Evolutionary conservation across 306 rosid genomes (phyloP), one percentile per base, ranked within the genome.

Genomic region (Neltuma alba): DNA sequence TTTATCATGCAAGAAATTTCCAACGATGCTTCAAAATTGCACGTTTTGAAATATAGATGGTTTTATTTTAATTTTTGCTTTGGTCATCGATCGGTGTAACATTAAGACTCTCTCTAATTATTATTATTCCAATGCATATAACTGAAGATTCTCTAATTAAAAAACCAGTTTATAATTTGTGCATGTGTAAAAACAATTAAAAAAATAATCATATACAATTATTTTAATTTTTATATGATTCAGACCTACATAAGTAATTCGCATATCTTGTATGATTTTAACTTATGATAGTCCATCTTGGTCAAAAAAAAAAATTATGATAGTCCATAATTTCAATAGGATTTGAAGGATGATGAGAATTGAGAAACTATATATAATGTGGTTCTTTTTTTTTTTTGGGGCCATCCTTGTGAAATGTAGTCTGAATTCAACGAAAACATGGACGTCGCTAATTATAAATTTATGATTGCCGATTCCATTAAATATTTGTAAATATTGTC

Each of bases 81-180:
- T 3, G 77, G 48, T 34, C 65, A 52, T 37, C 27, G 21, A 52
- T 54, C 4, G 8, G 34, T 72, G 47, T 14, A 52, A 52, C 21
- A n/a, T 73, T 54, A 52, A 54, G 34, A 45, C 77, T 34, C 10
- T 55, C 77, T 74, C 77, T 25, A 34, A 48, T n/a, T 11, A 72
- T 48, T 33, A 50, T 70, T 20, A 37, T 37, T n/a, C 3, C 12
- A 1, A 0, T 50, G 62, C 30, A 21, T 55, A 18, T 12, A 23
- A 68, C 48, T 40, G 36, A 13, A 68, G 73, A 68, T 41, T 68
- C 34, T 40, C 30, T 13, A 21, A 66, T 66, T n/a, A 40, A 16
- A 67, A 38, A 65, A 23, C 52, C 5, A 21, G 34, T 67, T n/a
- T 12, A 13, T n/a, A 33, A 38, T 40, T 10, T 13, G 72, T 40